Evolutionary conservation across 192 early-diverging fungal species (phyloP), one percentile per base, ranked within the genome.

Genomic region (Linnemannia hyalina): DNA sequence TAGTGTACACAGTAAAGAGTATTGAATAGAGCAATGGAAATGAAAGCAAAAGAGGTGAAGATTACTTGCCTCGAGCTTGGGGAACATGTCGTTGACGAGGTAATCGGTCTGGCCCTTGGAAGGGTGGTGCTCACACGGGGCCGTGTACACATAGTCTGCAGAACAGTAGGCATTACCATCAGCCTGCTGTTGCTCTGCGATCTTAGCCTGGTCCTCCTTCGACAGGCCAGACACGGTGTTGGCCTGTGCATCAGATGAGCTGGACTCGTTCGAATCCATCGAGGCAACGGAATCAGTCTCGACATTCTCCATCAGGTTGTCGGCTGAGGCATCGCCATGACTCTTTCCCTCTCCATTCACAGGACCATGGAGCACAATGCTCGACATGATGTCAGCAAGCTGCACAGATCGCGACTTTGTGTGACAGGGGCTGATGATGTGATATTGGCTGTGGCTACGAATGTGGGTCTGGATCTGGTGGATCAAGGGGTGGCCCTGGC

Each of bases 41-140:
- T 40, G 40, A 38, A 36, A 38, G 26, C 20, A 41, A 15, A 41
- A 29, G 8, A 52, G 35, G 26, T 13, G 22, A 57, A 7, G 11
- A 42, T 32, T 15, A 86, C 84, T 81, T 81, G 68, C 84, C 73
- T 65, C 75, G 15, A 86, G 79, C 79, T 86, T 86, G n/a, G 84
- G 76, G 42, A 86, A 86, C 75, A 86, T 86, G 79, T 86, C 84
- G 26, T 86, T 86, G 73, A 86, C 54, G 6, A 86, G 84, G 54
- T 86, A 86, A 6, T 86, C 84, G 11, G 75, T 86, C 65, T 78
- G 84, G n/a, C 84, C 84, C 65, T 86, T 86, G 38, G 79, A 86
- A 10, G 84, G 84, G 55, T 86, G 84, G 52, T 86, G 84, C 71
- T 86, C 84, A 70, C 84, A 86, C 26, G 84, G 84, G 26, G 84